Evolutionary conservation across 202 grass and related monocot genomes (phyloP).

Genomic region (Bolboschoenoplectus hybrid): DNA sequence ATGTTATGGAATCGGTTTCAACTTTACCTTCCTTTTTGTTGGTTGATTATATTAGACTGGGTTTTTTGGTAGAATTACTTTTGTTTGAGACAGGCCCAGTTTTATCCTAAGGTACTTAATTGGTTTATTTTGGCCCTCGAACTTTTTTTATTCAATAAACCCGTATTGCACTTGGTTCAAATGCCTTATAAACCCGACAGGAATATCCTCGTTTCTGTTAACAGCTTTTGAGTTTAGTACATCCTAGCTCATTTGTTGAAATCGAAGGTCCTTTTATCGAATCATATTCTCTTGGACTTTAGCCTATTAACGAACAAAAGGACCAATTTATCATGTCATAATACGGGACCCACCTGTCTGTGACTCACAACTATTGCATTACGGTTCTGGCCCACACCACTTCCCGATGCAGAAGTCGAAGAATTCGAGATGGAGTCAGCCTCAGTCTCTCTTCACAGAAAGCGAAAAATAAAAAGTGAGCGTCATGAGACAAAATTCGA

Average conservation of each 20-base stretch:
- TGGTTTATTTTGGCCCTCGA: background rate
- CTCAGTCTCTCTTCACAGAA: conserved; percentile 9
- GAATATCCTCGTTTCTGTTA: background rate
- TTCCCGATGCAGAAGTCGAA: conserved; percentile 15
- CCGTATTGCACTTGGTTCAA: background rate
- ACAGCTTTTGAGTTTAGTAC: background rate
- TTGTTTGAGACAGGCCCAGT: background rate
- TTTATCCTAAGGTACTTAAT: background rate
- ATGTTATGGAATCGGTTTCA: background rate
- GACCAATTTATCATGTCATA: conserved; percentile 5
- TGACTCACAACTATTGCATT: conserved; percentile 88
- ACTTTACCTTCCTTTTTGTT: background rate
- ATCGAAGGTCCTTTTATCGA: background rate
- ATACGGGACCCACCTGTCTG: conserved; percentile 60
- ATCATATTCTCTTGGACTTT: background rate
- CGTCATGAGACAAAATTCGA: background rate
- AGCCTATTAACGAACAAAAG: conserved; percentile 25
- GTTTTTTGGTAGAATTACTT: background rate
- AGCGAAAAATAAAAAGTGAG: background rate
- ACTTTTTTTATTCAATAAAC: background rate
- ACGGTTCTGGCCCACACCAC: conserved; percentile 51
- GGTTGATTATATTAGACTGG: background rate
- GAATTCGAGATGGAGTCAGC: conserved; percentile 30
- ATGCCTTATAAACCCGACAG: too few relatives aligned
- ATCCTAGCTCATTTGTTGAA: background rate